Conservation (phyloP, 371 early-diverging fungal genomes). For the Parasitella parasitica region DNA sequence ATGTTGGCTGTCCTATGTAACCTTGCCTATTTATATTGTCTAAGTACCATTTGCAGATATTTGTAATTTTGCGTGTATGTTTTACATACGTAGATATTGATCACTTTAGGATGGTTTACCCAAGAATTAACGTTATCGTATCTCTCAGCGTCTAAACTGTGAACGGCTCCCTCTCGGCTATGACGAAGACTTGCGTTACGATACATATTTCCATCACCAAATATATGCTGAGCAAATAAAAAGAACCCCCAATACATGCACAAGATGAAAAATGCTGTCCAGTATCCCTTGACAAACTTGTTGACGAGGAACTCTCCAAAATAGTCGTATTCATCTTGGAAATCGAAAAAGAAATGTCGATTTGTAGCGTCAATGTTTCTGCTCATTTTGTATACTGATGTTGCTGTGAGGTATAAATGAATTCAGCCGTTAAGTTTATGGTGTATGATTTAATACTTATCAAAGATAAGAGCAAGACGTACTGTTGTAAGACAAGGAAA, state of each 20-base stretch:
- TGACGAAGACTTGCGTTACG: neutral
- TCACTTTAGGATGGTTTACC: neutral
- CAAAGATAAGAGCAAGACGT: too few species aligned
- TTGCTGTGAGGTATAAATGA: too few species aligned
- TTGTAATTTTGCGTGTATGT: neutral
- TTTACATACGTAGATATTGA: slow-evolving; percentile 1
- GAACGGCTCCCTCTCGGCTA: slow-evolving; percentile 5
- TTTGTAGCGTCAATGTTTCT: neutral
- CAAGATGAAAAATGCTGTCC: slow-evolving; percentile 10
- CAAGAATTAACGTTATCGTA: neutral
- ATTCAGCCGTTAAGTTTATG: too few species aligned
- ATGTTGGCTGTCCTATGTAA: slow-evolving; percentile 15
- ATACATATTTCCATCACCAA: slow-evolving; percentile 15
- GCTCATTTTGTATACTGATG: neutral
- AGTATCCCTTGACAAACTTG: slow-evolving; percentile 5
- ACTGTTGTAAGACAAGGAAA: too few species aligned
- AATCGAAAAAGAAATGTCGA: neutral
- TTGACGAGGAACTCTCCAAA: slow-evolving; percentile 10
- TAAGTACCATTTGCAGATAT: neutral
- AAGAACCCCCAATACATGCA: slow-evolving; percentile 14
- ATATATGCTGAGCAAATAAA: slow-evolving; percentile 16
- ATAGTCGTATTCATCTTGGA: slow-evolving; percentile 11
- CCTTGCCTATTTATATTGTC: slow-evolving; percentile 5
- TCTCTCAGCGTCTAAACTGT: neutral
- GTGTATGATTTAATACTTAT: too few species aligned